These are phyloP conservation scores for Solanum habrochaites DNA, from an alignment of 257 asterid species.

Conservation along the genomic window DNA sequence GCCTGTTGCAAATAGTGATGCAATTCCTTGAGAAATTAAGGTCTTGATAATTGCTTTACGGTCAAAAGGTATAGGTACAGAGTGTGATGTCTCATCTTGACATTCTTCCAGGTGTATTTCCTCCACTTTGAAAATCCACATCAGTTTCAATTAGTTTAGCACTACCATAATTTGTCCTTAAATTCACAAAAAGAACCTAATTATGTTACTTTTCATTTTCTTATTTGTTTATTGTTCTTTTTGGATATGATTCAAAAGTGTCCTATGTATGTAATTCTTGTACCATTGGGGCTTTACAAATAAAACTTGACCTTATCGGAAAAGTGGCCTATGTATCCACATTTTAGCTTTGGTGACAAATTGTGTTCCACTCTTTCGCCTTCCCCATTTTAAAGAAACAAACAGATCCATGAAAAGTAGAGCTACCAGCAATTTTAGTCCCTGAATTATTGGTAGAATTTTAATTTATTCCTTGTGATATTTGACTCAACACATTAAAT, in stretches of 20 bases:
- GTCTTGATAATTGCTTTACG: neutral
- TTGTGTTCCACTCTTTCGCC: neutral
- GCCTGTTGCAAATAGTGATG: neutral
- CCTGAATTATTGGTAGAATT: neutral
- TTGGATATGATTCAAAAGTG: neutral
- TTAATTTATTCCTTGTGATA: neutral
- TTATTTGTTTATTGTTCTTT: neutral
- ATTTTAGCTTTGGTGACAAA: neutral
- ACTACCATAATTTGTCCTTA: neutral
- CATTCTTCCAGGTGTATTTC: neutral
- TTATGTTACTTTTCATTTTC: neutral
- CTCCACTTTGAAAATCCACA: neutral
- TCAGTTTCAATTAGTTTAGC: neutral
- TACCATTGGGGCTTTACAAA: neutral
- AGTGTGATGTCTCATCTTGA: neutral
- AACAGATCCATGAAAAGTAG: neutral
- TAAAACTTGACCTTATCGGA: neutral
- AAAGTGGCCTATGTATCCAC: neutral
- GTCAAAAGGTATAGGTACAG: neutral
- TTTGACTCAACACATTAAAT: neutral
- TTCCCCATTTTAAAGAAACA: neutral
- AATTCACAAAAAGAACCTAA: neutral
- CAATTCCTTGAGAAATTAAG: neutral
- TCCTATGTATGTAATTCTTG: neutral
- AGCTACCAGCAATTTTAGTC: neutral